These are phyloP conservation scores for Aquilaria yunnanensis DNA, from an alignment of 345 rosid species.

Conservation along the genomic window DNA sequence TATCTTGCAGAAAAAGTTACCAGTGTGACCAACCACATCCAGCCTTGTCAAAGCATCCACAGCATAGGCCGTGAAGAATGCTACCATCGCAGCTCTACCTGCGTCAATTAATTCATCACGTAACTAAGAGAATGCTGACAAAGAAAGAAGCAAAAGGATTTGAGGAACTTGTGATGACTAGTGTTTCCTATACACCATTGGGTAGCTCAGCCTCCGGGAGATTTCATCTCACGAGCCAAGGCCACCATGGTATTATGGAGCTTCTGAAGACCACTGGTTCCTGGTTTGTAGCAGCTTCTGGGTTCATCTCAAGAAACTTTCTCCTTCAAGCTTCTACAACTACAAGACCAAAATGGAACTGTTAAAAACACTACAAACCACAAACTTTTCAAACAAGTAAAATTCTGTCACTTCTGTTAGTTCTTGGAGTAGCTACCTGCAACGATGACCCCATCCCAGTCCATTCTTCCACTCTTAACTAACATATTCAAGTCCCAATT, in stretches of 20 bases:
- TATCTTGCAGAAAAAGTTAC: slow-evolving; percentile 38
- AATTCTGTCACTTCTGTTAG: background rate
- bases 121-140: background rate
- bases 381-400: too few species aligned
- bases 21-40: slow-evolving; percentile 32
- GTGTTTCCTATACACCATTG: slow-evolving; percentile 21
- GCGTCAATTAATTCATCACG: slow-evolving; percentile 1
- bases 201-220: slow-evolving; percentile 49
- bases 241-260: slow-evolving; percentile 61
- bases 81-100: slow-evolving; percentile 60
- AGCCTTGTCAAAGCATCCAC: slow-evolving; percentile 43
- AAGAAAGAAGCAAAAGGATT: background rate
- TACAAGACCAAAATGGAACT: slow-evolving; percentile 13
- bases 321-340: slow-evolving; percentile 54
- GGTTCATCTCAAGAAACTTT: slow-evolving; percentile 36
- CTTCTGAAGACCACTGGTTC: slow-evolving; percentile 49
- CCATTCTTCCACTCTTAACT: slow-evolving; percentile 40
- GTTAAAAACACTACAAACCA: background rate
- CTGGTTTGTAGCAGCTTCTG: slow-evolving; percentile 36
- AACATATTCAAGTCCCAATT: slow-evolving; percentile 54
- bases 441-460: slow-evolving; percentile 41
- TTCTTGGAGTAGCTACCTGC: slow-evolving; percentile 26
- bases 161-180: background rate
- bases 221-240: slow-evolving; percentile 40
- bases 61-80: slow-evolving; percentile 36